Evolutionary conservation across 2,329 filamentous ascomycete species (phyloP), one percentile per base, ranked within the genome.

Genomic region (Beauveria asiatica): DNA sequence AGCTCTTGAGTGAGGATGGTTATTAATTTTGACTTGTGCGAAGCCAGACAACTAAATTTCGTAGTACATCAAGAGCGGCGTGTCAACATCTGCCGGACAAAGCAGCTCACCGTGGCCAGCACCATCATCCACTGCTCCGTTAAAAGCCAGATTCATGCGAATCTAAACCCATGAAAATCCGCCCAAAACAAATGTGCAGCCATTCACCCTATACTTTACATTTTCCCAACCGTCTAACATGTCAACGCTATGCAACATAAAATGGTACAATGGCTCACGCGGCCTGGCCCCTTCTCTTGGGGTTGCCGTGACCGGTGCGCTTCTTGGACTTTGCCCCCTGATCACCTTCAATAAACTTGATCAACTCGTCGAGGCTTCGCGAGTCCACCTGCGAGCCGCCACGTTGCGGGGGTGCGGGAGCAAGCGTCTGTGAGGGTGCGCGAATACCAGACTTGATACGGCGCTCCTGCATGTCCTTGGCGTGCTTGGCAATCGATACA

Each of bases 271-370:
- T 48, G 13, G 39, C 23, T 45, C 57, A 60, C 11, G 49, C 53
- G 33, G 56, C 58, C 21, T 64, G 57, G 23, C 80, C 79, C 55
- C 82, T 73, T 62, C 78, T 75, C 73, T 85, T 85, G 11, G 82
- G 82, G 64, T 83, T 84, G 64, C 76, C 77, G 30, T 80, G 77
- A 57, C 76, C 74, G 44, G 78, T 70, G 53, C 79, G 77, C 72
- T 85, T 84, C 75, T 86, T 86, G n/a, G 75, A 73, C 62, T 74
- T 78, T 64, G 77, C 76, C 68, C 80, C 78, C 63, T 78, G 75
- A 58, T 85, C 82, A 48, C 92, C 93, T 74, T 97, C 94, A 66
- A 99, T 97, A 74, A 93, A 97, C 74, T 89, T 90, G 71, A 99
- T 80, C 45, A 99, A 78, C 73, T 99, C 93, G 67, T 97, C 92